Evolutionary conservation across 768 basidiomycete genomes (phyloP), one percentile per base, ranked within the genome.

Genomic region (Cystobasidium ongulense): DNA sequence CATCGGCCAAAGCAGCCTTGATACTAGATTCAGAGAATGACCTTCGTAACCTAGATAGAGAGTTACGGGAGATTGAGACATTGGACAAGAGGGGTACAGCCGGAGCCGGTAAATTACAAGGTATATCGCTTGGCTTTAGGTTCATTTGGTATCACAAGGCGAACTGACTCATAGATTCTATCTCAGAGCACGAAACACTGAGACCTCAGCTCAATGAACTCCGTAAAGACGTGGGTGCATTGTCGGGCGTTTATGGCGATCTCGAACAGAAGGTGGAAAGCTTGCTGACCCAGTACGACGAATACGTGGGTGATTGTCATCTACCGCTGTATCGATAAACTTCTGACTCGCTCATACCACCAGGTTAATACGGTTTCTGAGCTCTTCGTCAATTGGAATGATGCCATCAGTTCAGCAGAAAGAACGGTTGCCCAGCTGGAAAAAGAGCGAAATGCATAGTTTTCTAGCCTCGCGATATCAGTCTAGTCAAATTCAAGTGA

Each of bases 341-440:
- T n/a, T n/a, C n/a, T n/a, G n/a, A 3, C 54, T 1, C 1, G 4
- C n/a, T 17, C 25, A n/a, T n/a, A n/a, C n/a, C n/a, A 23, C 11
- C 64, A 79, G 78, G 76, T 78, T 61, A 38, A 68, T 1, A 74
- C 76, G 35, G 63, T 78, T 8, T 78, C 77, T 0, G 75, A 77
- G 43, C 50, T 79, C 11, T 78, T 79, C 62, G 65, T 78, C 31
- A 46, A 64, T 36, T 77, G 76, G 77, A 74, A 78, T 65, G 76
- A 76, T 7, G 29, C 75, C 13, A 29, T 78, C 18, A 27, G 59
- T 0, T 64, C 75, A 18, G 77, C 74, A 0, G 77, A 78, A 29
- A 66, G 64, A 29, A 38, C 57, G 18, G 61, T 79, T 18, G 38
- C 72, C 0, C 35, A 39, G 23, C 62, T 78, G 18, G 76, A 78